Evolutionary conservation across 495 filamentous ascomycete genomes (phyloP), one percentile per base, ranked within the genome.

Genomic region (Hypoxylon lienhwacheense): DNA sequence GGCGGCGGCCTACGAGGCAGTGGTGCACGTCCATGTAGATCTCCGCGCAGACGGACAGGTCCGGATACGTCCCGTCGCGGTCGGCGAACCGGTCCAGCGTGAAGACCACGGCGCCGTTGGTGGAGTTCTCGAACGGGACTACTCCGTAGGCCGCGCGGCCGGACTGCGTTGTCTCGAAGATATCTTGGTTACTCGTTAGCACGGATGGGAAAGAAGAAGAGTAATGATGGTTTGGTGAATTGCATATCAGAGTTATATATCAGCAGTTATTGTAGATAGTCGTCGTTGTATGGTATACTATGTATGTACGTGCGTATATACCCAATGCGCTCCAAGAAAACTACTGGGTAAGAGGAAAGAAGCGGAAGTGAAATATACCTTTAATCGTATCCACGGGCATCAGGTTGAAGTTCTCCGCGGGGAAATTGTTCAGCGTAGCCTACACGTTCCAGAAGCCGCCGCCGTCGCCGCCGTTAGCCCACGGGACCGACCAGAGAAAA

Each of bases 41-140:
- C 70, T 97, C 93, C 26, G 79, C 85, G 63, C 82, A 88, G 20
- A 97, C 86, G 44, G 74, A 68, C 19, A 93, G 78, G 61, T 88
- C 81, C 12, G 75, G 74, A 65, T 84, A 88, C 21, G 64, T 59
- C 46, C 65, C 60, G 19, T 72, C 67, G 25, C 86, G 78, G 70
- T 95, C 90, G 53, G 89, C 88, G 45, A 98, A 79, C 44, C 91
- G 81, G 68, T 96, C 91, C 5, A 98, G 81, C 0, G 91, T 96
- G 66, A 85, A 82, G 17, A 92, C 82, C 31, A 98, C 95, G 33
- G 85, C 84, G 54, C 93, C 93, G 71, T 97, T 95, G 58, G 90
- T 90, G 7, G 86, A 91, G 71, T 98, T 98, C 70, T 98, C 93
- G 72, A 95, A 91, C 21, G 93, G 93, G 11, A 97, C 88, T 3